These are phyloP conservation scores for Terfezia claveryi DNA, from an alignment of 495 filamentous ascomycete species.

Conservation along the genomic window DNA sequence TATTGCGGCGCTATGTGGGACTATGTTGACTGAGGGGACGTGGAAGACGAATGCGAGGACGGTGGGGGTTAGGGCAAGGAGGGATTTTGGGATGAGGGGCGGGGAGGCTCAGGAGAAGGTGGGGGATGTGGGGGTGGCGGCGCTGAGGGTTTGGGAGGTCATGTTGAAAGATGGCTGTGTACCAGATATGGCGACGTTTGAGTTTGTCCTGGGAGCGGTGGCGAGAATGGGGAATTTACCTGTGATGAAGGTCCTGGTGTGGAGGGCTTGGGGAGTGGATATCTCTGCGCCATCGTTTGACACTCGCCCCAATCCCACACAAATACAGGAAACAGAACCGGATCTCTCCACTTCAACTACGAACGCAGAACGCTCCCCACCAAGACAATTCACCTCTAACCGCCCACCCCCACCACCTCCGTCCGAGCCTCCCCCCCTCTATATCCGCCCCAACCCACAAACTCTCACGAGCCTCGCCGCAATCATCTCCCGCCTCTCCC, in stretches of 20 bases:
- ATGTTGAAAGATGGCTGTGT: conserved; percentile 29
- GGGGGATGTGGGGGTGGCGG: conserved; percentile 1
- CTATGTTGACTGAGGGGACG: conserved; percentile 3
- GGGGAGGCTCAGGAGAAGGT: neutral
- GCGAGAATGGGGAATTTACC: conserved; percentile 31
- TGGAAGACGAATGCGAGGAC: conserved; percentile 4
- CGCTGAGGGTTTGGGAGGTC: conserved; percentile 25
- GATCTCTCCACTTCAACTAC: no score
- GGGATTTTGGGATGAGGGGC: conserved; percentile 2
- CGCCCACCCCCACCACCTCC: no score
- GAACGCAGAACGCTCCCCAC: neutral
- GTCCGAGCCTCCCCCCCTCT: conserved; percentile 17
- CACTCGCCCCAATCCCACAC: conserved; percentile 10
- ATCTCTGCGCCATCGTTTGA: conserved; percentile 18
- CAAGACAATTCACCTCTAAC: conserved; percentile 20
- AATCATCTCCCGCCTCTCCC: conserved; percentile 33
- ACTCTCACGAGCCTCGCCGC: conserved; percentile 38
- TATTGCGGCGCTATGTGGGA: conserved; percentile 14
- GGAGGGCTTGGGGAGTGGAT: conserved; percentile 37
- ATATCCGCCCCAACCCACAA: conserved; percentile 30
- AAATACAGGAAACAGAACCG: neutral
- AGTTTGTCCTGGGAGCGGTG: conserved; percentile 33
- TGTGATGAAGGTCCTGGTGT: conserved; percentile 28
- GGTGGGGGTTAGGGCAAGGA: conserved; percentile 1
- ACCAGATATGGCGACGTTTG: conserved; percentile 34